phyloP scores from a whole-genome alignment of 768 basidiomycete genomes.

The Lentinula aciculospora region DNA sequence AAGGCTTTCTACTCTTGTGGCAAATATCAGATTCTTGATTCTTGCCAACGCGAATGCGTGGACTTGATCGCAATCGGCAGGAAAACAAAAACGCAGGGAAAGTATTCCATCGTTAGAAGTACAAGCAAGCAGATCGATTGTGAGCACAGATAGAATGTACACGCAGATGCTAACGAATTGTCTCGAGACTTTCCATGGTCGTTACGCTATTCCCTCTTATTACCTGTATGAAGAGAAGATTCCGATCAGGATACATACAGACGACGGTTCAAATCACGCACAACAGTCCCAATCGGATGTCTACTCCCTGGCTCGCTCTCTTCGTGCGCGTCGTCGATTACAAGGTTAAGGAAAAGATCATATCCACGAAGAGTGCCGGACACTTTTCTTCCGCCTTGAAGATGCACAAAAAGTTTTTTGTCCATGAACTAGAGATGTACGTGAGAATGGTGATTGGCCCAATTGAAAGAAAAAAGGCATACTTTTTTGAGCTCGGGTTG shows the following conservation, averaged over 20 bases:
- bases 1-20: no score
- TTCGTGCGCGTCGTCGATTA: constrained; percentile 93
- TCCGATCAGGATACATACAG: constrained; percentile 4
- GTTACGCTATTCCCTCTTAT: constrained; percentile 96
- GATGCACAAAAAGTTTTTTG: constrained; percentile 90
- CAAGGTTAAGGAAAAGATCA: constrained; percentile 97
- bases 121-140: not conserved
- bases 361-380: constrained; percentile 94
- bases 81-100: not conserved
- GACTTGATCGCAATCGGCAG: no score
- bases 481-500: constrained; percentile 99
- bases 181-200: constrained; percentile 86
- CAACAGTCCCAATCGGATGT: constrained; percentile 87
- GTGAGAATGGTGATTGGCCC: not conserved
- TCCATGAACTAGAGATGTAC: constrained; percentile 82
- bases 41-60: no score
- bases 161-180: constrained; percentile 30
- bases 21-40: no score
- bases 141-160: constrained; percentile 5
- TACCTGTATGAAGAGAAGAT: constrained; percentile 48
- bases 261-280: constrained; percentile 34
- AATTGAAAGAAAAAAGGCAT: constrained; percentile 6
- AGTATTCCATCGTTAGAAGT: not conserved
- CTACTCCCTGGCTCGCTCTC: constrained; percentile 88
- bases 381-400: constrained; percentile 94